Percentiles rank a stretch among this genome's conserved stretches.
These are phyloP conservation scores for Tricholoma flavovirens DNA, from an alignment of 768 basidiomycete genomes.

Conservation along the genomic window DNA sequence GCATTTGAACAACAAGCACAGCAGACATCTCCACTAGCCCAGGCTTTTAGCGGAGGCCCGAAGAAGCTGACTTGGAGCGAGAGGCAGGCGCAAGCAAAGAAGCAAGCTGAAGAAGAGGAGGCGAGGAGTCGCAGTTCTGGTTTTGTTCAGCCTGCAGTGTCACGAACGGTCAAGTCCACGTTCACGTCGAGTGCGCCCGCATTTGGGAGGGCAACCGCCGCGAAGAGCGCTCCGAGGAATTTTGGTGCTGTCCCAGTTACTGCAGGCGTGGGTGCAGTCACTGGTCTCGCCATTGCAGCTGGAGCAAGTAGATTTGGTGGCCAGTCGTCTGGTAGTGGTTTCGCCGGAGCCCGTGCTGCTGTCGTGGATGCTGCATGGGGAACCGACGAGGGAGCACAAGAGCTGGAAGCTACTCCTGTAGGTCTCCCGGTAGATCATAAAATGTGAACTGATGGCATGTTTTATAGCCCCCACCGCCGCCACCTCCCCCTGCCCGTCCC, in stretches of 20 bases:
- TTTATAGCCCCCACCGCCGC: conserved; percentile 23
- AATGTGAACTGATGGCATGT: not conserved
- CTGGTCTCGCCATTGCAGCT: conserved; percentile 32
- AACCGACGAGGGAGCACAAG: conserved; percentile 22
- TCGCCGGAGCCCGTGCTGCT: conserved; percentile 20
- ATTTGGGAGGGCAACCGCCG: conserved; percentile 38
- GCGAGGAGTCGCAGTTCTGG: conserved; percentile 54
- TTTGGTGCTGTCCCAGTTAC: conserved; percentile 31
- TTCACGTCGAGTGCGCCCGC: conserved; percentile 44
- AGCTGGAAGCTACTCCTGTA: conserved; percentile 19
- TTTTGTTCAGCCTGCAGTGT: conserved; percentile 32
- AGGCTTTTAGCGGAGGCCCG: conserved; percentile 28
- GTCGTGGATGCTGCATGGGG: conserved; percentile 28
- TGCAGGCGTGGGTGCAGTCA: conserved; percentile 23
- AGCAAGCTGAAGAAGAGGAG: conserved; percentile 77
- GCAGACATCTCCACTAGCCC: conserved; percentile 25
- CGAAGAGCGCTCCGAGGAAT: conserved; percentile 33
- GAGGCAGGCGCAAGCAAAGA: conserved; percentile 86
- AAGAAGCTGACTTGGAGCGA: conserved; percentile 95
- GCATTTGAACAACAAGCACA: conserved; percentile 49
- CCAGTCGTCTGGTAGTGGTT: conserved; percentile 12
- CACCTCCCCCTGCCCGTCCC: conserved; percentile 30
- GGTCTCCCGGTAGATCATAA: not conserved
- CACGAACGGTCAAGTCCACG: conserved; percentile 27
- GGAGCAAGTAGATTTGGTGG: conserved; percentile 28